A percentile compares a stretch with the other conserved stretches of the same genome.
Conservation (phyloP, 441 rosid genomes). For the Corymbia citriodora region DNA sequence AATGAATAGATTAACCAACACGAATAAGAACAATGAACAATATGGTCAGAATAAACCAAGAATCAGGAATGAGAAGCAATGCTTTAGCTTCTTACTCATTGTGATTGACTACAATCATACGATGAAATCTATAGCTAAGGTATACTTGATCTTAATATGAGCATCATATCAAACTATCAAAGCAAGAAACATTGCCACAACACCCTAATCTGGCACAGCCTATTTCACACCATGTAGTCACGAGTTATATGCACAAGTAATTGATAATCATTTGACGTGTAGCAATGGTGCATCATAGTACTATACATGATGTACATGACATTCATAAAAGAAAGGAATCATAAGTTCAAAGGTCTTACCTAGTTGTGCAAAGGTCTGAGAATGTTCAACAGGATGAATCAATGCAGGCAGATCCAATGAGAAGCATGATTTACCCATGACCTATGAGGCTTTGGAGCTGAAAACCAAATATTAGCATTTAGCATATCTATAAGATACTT, state of each 20-base stretch:
- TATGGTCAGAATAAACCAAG: too few relatives aligned
- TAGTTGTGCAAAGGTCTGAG: not conserved
- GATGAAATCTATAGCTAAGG: not conserved
- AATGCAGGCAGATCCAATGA: not conserved
- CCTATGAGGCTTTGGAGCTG: not conserved
- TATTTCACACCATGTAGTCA: not conserved
- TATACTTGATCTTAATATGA: not conserved
- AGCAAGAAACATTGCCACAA: not conserved
- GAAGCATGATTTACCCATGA: not conserved
- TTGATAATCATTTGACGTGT: not conserved
- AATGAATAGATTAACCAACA: too few relatives aligned
- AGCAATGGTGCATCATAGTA: not conserved
- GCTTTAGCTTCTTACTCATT: not conserved
- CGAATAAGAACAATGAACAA: too few relatives aligned
- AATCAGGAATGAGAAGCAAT: too few relatives aligned
- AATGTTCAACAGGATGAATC: not conserved
- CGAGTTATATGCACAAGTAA: not conserved
- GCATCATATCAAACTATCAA: not conserved
- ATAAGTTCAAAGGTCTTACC: not conserved
- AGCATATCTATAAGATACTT: not conserved
- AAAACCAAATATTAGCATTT: not conserved
- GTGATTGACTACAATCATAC: not conserved
- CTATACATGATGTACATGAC: accelerated
- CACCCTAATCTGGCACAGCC: not conserved
- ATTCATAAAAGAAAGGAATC: not conserved